Conservation (phyloP, 2,329 filamentous ascomycete species). For the Alternaria angustiovoidea region DNA sequence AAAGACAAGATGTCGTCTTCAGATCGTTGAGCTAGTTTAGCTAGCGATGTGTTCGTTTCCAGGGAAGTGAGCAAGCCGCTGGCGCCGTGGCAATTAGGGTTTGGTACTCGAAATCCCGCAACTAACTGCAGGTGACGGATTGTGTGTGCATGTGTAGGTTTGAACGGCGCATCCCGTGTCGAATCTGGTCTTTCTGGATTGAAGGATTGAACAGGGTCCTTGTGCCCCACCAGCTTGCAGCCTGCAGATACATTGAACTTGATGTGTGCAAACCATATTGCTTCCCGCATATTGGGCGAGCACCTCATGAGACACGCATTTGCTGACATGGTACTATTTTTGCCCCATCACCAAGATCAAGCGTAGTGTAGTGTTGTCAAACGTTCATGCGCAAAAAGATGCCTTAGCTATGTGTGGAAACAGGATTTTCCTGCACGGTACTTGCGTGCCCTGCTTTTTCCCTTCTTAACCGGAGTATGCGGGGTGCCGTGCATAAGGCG, state of each 20-base stretch:
- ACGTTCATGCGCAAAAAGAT: not conserved
- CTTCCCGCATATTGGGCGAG: slow-evolving; percentile 1
- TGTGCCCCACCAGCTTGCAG: slow-evolving; percentile 2
- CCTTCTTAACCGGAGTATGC: not conserved
- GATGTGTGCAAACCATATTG: not conserved
- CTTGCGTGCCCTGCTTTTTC: not conserved
- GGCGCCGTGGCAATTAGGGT: not conserved
- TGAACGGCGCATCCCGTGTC: not conserved
- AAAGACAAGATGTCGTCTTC: not conserved
- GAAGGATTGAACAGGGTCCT: not conserved
- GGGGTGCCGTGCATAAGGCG: slow-evolving; percentile 4
- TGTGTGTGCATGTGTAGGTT: not conserved
- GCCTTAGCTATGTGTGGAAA: not conserved
- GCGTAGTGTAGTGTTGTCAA: not conserved
- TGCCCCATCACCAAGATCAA: not conserved
- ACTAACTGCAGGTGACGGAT: not conserved
- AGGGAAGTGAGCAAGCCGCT: not conserved
- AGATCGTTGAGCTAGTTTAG: not conserved
- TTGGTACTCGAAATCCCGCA: not conserved
- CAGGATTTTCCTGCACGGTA: not conserved
- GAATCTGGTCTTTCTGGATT: not conserved
- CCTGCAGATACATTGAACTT: not conserved
- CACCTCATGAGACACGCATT: slow-evolving; percentile 1
- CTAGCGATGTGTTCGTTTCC: not conserved
- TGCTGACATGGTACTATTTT: slow-evolving; percentile 4